Conservation (phyloP, 1,139 yeast species). For the Hemisphaericaspora lyxosophila region DNA sequence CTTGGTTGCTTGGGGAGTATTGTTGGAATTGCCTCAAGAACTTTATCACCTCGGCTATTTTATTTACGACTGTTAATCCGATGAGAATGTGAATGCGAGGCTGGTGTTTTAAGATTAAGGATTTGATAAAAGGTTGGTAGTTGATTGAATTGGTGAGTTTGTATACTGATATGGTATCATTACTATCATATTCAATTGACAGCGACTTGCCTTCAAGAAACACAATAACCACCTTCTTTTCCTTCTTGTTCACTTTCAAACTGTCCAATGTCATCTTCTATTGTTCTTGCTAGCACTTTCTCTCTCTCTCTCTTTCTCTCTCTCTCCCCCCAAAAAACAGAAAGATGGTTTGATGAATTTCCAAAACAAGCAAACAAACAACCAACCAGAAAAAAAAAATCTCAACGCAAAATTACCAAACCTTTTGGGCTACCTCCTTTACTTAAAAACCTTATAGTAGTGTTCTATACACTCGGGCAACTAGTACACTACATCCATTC, state of each 20-base stretch:
- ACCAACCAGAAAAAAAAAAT: no score
- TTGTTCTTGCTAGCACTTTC: background rate
- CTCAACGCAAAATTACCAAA: no score
- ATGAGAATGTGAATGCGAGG: background rate
- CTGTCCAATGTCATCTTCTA: conserved; percentile 10
- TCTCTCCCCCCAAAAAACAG: background rate
- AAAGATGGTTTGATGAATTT: no score
- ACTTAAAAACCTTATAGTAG: no score
- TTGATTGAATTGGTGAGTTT: conserved; percentile 20
- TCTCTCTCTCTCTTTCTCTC: background rate
- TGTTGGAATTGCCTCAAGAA: conserved; percentile 2
- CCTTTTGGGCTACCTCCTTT: no score
- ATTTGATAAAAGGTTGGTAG: conserved; percentile 20
- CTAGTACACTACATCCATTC: no score
- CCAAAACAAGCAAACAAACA: no score
- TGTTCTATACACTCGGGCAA: no score
- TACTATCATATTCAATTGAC: conserved; percentile 13
- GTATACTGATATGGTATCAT: conserved; percentile 21
- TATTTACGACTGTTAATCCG: background rate
- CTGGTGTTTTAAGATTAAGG: conserved; percentile 13
- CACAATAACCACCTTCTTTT: conserved; percentile 7
- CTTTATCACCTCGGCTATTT: background rate
- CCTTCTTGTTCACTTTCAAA: conserved; percentile 1
- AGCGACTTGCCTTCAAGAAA: conserved; percentile 7
- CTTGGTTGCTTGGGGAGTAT: background rate